These are phyloP conservation scores for Cercospora berteroae DNA, from an alignment of 2,329 filamentous ascomycete species.

Conservation along the genomic window DNA sequence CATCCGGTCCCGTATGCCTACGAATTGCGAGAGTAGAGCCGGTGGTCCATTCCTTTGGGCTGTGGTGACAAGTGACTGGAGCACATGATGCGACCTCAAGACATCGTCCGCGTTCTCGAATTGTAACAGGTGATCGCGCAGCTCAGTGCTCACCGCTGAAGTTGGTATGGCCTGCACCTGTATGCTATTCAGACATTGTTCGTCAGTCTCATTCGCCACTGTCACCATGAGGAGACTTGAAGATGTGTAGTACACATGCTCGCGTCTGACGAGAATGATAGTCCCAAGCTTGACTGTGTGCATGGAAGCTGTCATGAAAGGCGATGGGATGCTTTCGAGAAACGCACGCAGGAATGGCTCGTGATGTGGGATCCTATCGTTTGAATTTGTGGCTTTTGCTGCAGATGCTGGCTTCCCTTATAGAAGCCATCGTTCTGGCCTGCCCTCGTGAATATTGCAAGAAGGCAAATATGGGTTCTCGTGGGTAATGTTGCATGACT, in stretches of 20 bases:
- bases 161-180: not conserved
- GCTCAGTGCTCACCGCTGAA: not conserved
- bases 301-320: not conserved
- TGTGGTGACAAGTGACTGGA: not conserved
- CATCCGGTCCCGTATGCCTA: not conserved
- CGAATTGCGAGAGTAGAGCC: not conserved
- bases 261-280: not conserved
- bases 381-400: not conserved
- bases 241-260: not conserved
- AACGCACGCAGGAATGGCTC: not conserved
- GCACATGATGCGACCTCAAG: not conserved
- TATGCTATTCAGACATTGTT: not conserved
- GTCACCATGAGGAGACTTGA: not conserved
- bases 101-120: constrained; percentile 7
- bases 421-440: not conserved
- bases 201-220: not conserved
- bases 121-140: not conserved
- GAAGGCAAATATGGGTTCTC: not conserved
- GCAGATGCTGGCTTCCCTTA: not conserved
- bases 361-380: not conserved
- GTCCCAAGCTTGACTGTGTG: not conserved
- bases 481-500: not conserved
- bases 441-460: not conserved
- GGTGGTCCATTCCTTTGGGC: not conserved
- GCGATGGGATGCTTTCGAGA: not conserved